Evolutionary conservation across 306 rosid genomes (phyloP), one percentile per base, ranked within the genome.

Genomic region (Cicer cuneatum): DNA sequence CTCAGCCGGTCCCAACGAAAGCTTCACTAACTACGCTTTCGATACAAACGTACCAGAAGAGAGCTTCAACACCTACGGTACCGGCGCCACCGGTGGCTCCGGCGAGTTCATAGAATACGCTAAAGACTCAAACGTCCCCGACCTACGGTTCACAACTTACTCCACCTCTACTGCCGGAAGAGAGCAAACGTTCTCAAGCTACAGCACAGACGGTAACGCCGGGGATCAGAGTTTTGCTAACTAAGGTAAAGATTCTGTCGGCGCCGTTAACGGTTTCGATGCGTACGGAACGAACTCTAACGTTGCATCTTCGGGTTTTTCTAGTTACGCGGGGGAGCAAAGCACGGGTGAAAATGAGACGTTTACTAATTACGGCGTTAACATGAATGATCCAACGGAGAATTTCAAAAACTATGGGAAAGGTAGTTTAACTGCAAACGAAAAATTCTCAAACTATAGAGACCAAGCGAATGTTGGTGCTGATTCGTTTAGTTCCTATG

Each of bases 381-480:
- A 87, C 5, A 69, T 54, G 83, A 93, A 93, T 82, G 12, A 56
- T 13, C 97, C 97, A 0, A 48, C 41, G 3, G 86, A 74, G 57
- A 76, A 1, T 6, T 93, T 93, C 90, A 77, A 45, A 61, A 88
- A 69, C 80, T 93, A 93, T 46, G 97, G 87, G 0, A 86, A 71
- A 6, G 89, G 84, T 10, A 87, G 90, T 43, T 43, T 63, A 46
- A 83, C 59, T 1, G 94, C 80, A 1, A n/a, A 13, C 0, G 89
- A 91, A 73, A 88, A 49, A 37, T 93, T 93, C 84, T 7, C 83
- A 1, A 91, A 73, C 65, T 93, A 93, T 59, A 83, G 97, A 33
- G 84, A 89, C 12, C 10, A 75, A 4, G 10, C 98, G 21, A 93
- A 93, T 40, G 90, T 89, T 0, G 98, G 98, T 2, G 92, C 66